Evolutionary conservation across 2,329 filamentous ascomycete genomes (phyloP).

Genomic region (Ophiostoma pallidulum): DNA sequence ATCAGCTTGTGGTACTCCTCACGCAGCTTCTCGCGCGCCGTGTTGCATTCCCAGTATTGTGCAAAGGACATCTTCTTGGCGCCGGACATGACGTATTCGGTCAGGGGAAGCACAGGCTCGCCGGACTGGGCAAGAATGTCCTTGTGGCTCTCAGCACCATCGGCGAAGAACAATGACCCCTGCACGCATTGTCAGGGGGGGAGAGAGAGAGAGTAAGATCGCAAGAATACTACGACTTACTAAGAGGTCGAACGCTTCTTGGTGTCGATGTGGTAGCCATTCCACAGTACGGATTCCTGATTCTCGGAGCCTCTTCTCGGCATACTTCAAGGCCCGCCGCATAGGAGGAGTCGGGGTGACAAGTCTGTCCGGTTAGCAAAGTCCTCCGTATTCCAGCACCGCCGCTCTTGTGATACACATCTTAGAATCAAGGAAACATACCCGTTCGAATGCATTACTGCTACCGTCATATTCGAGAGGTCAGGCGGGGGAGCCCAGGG

Average conservation of each 20-base stretch:
- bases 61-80: background rate
- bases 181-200: background rate
- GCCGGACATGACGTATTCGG: background rate
- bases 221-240: background rate
- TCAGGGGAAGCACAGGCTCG: background rate
- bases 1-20: background rate
- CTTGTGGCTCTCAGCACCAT: background rate
- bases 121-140: background rate
- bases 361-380: background rate
- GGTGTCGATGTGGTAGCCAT: background rate
- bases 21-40: background rate
- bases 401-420: too few species aligned
- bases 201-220: background rate
- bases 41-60: background rate
- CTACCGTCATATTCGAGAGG: background rate
- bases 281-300: background rate
- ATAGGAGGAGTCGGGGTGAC: background rate
- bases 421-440: too few species aligned
- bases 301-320: background rate
- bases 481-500: constrained; percentile 33
- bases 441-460: background rate
- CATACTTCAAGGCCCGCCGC: background rate
- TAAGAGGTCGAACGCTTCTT: background rate
- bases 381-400: too few species aligned
- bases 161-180: background rate